Percentiles rank a stretch among this genome's conserved stretches.
phyloP scores from a whole-genome alignment of 495 filamentous ascomycete genomes.

The Annulohypoxylon stygium region DNA sequence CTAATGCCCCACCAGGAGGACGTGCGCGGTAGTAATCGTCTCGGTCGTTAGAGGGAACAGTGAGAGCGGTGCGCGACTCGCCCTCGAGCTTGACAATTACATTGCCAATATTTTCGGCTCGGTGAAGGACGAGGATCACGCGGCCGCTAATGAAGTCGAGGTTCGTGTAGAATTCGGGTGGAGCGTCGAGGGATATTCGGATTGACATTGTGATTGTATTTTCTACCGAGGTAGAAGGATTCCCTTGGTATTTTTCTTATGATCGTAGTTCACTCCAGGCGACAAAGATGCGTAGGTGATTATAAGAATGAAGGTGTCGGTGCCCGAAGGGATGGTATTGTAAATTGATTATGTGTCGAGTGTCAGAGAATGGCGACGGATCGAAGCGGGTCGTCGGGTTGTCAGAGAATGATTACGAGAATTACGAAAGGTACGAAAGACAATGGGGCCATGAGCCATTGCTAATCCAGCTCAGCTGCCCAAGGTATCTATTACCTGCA shows the following conservation, averaged over 20 bases:
- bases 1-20: conserved; percentile 35
- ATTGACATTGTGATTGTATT: conserved; percentile 73
- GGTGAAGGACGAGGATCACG: conserved; percentile 73
- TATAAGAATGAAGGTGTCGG: conserved; percentile 32
- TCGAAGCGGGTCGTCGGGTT: conserved; percentile 31
- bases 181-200: conserved; percentile 79
- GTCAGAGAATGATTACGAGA: conserved; percentile 25
- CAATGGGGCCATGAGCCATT: conserved; percentile 36
- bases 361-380: conserved; percentile 2
- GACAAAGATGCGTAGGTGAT: not conserved
- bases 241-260: conserved; percentile 3
- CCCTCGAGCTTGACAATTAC: conserved; percentile 96
- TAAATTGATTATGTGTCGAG: conserved; percentile 6
- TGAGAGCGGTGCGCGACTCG: conserved; percentile 76
- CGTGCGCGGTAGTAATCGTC: conserved; percentile 43
- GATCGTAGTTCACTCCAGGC: not conserved
- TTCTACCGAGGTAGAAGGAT: not conserved
- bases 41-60: conserved; percentile 44
- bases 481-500: conserved; percentile 10
- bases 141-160: conserved; percentile 79
- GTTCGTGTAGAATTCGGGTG: conserved; percentile 85
- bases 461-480: conserved; percentile 5
- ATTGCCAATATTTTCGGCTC: conserved; percentile 75
- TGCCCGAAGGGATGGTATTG: conserved; percentile 17
- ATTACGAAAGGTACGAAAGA: not conserved